A percentile compares a stretch with the other conserved stretches of the same genome.
Evolutionary conservation across 352 stramenopile species (phyloP).

Genomic region (Lagenidium sp.): DNA sequence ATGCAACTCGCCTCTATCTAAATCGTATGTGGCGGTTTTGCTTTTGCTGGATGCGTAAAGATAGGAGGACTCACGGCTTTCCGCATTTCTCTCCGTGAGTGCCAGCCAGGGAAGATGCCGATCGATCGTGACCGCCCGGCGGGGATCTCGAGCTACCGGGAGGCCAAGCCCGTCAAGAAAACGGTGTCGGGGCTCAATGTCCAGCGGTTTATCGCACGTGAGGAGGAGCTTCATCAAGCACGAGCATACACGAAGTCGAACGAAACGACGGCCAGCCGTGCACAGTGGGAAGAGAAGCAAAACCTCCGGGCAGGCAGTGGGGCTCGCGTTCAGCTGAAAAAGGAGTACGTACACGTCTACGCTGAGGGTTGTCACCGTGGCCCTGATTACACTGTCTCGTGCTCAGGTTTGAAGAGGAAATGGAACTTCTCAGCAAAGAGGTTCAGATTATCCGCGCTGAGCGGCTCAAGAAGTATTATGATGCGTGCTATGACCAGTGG

Average conservation of each 20-base stretch:
- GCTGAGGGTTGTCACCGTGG: neutral
- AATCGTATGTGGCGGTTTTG: no score
- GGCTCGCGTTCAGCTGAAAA: constrained; percentile 36
- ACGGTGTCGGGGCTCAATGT: constrained; percentile 52
- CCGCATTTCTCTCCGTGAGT: neutral
- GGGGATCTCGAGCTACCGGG: constrained; percentile 27
- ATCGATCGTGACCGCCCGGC: constrained; percentile 39
- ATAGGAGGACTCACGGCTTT: neutral
- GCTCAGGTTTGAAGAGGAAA: constrained; percentile 56
- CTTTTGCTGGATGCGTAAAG: no score
- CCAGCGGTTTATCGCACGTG: constrained; percentile 59
- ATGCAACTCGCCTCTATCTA: no score
- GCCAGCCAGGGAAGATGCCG: constrained; percentile 19
- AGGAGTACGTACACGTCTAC: constrained; percentile 29
- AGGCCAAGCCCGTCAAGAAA: constrained; percentile 20
- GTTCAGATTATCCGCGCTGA: constrained; percentile 51
- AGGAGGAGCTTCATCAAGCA: constrained; percentile 64
- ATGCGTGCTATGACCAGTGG: constrained; percentile 72
- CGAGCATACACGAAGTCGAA: constrained; percentile 40
- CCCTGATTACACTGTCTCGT: no score
- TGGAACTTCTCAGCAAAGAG: constrained; percentile 73
- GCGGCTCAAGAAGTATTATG: constrained; percentile 64
- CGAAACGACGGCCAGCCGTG: constrained; percentile 35
- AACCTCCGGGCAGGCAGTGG: constrained; percentile 43
- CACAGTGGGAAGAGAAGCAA: constrained; percentile 74